These are phyloP conservation scores for Glebionis coronaria DNA, from an alignment of 129 eudicot genomes.

Conservation along the genomic window DNA sequence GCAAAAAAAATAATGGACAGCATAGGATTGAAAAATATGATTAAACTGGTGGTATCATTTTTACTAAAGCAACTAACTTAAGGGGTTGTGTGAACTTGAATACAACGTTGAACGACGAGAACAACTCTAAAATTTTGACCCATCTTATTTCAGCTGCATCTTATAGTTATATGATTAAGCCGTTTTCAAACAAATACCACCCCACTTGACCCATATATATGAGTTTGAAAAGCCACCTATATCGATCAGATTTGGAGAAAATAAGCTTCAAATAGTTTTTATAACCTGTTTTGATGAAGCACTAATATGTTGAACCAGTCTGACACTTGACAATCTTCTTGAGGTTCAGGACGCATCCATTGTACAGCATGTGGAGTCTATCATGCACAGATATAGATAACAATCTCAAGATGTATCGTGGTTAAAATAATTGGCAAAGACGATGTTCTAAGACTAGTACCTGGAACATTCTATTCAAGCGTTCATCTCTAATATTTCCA, in stretches of 20 bases:
- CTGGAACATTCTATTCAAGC: constrained; percentile 99
- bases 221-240: neutral
- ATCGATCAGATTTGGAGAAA: constrained; percentile 1
- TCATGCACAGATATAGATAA: constrained; percentile 11
- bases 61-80: neutral
- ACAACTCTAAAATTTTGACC: neutral
- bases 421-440: constrained; percentile 1
- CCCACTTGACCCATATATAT: neutral
- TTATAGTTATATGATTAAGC: neutral
- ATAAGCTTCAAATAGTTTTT: neutral
- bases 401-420: constrained; percentile 6
- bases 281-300: constrained; percentile 95
- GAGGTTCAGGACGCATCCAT: constrained; percentile 99
- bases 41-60: neutral
- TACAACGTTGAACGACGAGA: too few species aligned
- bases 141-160: neutral
- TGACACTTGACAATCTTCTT: constrained; percentile 77
- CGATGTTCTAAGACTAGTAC: constrained; percentile 29
- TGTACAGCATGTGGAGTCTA: constrained; percentile 99
- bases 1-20: neutral
- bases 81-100: too few species aligned
- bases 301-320: constrained; percentile 98
- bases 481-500: constrained; percentile 98
- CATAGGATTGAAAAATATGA: neutral
- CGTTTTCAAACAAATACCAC: neutral